These are phyloP conservation scores for Exophiala sideris DNA, from an alignment of 2,329 filamentous ascomycete species.

Conservation along the genomic window DNA sequence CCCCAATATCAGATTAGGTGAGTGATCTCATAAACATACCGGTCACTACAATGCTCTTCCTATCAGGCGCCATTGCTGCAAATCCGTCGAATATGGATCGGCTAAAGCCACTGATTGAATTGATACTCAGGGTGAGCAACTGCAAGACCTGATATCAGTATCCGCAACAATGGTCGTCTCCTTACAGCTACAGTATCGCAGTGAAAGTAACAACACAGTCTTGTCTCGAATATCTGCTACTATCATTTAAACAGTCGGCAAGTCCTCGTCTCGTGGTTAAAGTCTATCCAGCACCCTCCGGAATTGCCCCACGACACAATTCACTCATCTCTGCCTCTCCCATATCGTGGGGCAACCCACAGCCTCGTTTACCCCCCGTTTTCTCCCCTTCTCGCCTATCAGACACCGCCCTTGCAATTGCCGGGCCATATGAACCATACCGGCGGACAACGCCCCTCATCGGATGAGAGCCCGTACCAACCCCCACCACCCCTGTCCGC, in stretches of 20 bases:
- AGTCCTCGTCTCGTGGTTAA: too few species aligned
- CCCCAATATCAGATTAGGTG: background rate
- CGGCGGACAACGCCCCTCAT: conserved; percentile 1
- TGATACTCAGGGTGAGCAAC: too few species aligned
- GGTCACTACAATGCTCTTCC: conserved; percentile 33
- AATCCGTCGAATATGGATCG: background rate
- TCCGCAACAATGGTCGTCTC: too few species aligned
- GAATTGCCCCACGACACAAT: conserved; percentile 17
- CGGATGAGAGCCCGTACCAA: conserved; percentile 4
- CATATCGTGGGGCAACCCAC: conserved; percentile 13
- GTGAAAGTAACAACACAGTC: too few species aligned
- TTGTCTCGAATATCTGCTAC: too few species aligned
- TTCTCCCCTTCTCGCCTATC: background rate
- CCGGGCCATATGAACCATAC: background rate
- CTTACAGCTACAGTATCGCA: too few species aligned
- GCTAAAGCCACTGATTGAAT: background rate
- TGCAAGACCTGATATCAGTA: background rate
- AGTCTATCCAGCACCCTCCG: background rate
- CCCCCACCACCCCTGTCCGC: background rate
- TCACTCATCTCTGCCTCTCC: conserved; percentile 2
- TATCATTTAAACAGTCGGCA: too few species aligned
- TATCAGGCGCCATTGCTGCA: conserved; percentile 5
- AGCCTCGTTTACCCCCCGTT: conserved; percentile 8
- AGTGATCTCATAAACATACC: conserved; percentile 21
- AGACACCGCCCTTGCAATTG: background rate